Base-by-base conservation (phyloP, 306 rosid genomes). In the Ammopiptanthus mongolicus region DNA sequence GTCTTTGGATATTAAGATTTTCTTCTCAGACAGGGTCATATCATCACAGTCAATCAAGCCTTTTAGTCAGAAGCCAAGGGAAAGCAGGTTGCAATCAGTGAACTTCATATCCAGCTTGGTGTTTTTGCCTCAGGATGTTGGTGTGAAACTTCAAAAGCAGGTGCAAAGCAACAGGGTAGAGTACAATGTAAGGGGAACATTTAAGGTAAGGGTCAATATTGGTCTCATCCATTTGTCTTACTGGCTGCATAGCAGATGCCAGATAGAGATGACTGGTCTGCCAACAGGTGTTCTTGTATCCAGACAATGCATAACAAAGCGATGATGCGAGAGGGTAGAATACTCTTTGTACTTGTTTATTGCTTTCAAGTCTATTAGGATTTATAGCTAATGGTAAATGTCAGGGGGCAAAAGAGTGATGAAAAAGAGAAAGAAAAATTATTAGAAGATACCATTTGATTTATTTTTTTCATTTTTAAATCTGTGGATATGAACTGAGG, bases 241-340 rank as follows among this genome's bases (percentile, higher is more conserved):
- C 53, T 85, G 87, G 92, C 68, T 96, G 63, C 91, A 90, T 80
- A 87, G 89, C 68, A 52, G 77, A 33, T 96, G 99, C 80, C 97
- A 85, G 39, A 78, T 96, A 5, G 90, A 85, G 85, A 92, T 96
- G 93, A 92, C 98, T 29, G 82, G 91, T 74, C 99, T 98, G 0
- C 99, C 99, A 3, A 68, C 87, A 0, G 98, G 98, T 42, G 73
- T 82, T 84, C 79, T 92, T 28, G 86, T 96, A 63, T 85, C 92
- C 14, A 82, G 87, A 82, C 88, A 76, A 50, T 96, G 98, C 90
- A 73, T 12, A 55, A 90, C 97, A 61, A 82, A 73, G 63, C 29
- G 89, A 79, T 85, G 92, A 95, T 67, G 13, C 50, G 0, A 67
- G 36, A 21, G 0, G 71, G 55, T 46, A 75, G 9, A 17, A 10